These are phyloP conservation scores for Curvularia spicifera DNA, from an alignment of 2,329 filamentous ascomycete genomes.

Conservation along the genomic window DNA sequence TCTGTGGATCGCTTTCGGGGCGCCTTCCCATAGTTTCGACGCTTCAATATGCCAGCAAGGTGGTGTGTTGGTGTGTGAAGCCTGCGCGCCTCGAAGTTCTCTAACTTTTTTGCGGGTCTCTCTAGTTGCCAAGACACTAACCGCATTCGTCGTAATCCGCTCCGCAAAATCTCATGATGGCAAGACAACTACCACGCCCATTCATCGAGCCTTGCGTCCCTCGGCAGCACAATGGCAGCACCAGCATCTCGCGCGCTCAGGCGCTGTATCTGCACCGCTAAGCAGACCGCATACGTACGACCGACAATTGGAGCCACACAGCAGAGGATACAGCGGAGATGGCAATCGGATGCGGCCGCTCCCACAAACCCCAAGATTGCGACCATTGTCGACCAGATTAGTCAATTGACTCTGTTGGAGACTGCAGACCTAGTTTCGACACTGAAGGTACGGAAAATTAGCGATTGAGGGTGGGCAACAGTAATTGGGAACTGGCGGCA, in stretches of 20 bases:
- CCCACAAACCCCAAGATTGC: conserved; percentile 86
- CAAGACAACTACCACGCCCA: conserved; percentile 27
- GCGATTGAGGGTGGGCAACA: background rate
- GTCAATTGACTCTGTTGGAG: conserved; percentile 95
- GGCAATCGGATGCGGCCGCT: conserved; percentile 76
- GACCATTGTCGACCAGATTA: conserved; percentile 97
- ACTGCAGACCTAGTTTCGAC: conserved; percentile 93
- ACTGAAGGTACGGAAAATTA: conserved; percentile 74
- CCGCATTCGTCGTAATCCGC: conserved; percentile 27
- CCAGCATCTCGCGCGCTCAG: conserved; percentile 53
- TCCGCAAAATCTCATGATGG: conserved; percentile 40
- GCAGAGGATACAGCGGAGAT: conserved; percentile 67
- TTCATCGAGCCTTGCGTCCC: conserved; percentile 28
- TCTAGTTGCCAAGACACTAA: conserved; percentile 34
- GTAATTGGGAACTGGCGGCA: background rate
- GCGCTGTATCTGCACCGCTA: conserved; percentile 51
- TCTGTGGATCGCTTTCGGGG: conserved; percentile 27
- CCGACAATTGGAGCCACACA: conserved; percentile 46
- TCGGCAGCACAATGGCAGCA: conserved; percentile 50
- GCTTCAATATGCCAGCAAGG: conserved; percentile 29
- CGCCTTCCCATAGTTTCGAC: conserved; percentile 48
- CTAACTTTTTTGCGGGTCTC: conserved; percentile 37
- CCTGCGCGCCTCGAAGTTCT: conserved; percentile 23
- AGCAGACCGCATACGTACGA: conserved; percentile 34
- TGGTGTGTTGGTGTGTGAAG: conserved; percentile 26